Evolutionary conservation across 768 basidiomycete genomes (phyloP).

Genomic region (Crassisporium funariophilum): DNA sequence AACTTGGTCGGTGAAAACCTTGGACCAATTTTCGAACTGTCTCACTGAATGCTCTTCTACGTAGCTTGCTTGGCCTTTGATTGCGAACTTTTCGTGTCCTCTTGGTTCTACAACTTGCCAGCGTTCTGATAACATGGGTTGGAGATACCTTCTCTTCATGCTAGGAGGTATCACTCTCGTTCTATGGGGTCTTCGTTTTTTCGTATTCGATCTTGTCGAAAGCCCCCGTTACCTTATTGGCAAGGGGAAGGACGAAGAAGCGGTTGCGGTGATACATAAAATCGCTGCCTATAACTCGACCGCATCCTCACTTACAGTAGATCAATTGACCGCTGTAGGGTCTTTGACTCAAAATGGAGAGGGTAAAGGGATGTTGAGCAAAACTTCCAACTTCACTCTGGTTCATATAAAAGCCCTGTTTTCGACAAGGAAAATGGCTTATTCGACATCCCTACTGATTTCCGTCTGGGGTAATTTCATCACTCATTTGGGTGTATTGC

Average conservation of each 20-base stretch:
- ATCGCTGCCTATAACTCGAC: constrained; percentile 65
- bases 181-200: constrained; percentile 63
- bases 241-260: constrained; percentile 63
- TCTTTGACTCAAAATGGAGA: constrained; percentile 2
- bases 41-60: background rate
- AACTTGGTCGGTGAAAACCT: constrained; percentile 31
- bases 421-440: constrained; percentile 62
- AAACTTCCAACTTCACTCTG: constrained; percentile 35
- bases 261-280: constrained; percentile 61
- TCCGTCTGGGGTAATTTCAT: constrained; percentile 43
- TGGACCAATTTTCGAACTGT: constrained; percentile 2
- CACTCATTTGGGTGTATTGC: background rate
- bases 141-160: constrained; percentile 75
- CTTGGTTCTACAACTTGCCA: constrained; percentile 35
- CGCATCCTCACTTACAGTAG: constrained; percentile 48
- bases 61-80: constrained; percentile 62
- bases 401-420: constrained; percentile 62
- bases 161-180: constrained; percentile 73
- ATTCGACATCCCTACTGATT: constrained; percentile 65
- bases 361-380: constrained; percentile 31
- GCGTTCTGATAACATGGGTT: constrained; percentile 62
- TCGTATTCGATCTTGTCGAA: constrained; percentile 68
- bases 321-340: constrained; percentile 43
- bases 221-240: constrained; percentile 76
- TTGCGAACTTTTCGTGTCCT: constrained; percentile 67